phyloP scores from a whole-genome alignment of 2,329 filamentous ascomycete genomes.

The Aspergillus caelatus region DNA sequence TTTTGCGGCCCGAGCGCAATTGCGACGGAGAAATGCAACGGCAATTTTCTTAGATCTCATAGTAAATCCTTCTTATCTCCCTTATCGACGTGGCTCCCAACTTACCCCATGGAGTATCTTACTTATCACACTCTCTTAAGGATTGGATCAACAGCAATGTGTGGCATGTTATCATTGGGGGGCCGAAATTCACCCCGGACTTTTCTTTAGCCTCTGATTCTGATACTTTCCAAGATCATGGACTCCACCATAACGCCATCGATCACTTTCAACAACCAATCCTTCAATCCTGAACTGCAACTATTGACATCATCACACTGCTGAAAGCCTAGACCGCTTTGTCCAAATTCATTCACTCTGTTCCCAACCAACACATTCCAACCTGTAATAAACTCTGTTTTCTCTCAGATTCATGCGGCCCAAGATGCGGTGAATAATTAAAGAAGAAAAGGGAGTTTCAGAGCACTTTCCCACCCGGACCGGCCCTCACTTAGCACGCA shows the following conservation, averaged over 20 bases:
- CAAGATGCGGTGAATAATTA: not conserved
- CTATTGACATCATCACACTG: not conserved
- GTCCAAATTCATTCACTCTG: not conserved
- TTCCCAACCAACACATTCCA: not conserved
- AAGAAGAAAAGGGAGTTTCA: not conserved
- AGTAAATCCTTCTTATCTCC: conserved; percentile 8
- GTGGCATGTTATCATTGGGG: not conserved
- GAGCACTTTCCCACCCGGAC: not conserved
- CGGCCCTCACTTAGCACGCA: not conserved
- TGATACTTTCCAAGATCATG: too few species aligned
- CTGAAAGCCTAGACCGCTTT: not conserved
- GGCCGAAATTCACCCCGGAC: too few species aligned
- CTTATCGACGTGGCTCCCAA: not conserved
- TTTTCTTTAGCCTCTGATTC: not conserved
- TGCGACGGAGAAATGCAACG: conserved; percentile 22
- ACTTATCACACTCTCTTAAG: not conserved
- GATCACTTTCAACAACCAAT: not conserved
- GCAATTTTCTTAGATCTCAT: conserved; percentile 16
- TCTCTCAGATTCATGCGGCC: not conserved
- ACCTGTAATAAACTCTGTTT: not conserved
- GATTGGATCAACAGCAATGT: not conserved
- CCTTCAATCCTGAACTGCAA: not conserved
- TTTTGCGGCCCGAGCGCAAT: conserved; percentile 22
- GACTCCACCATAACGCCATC: not conserved
- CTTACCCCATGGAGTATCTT: not conserved